These are phyloP conservation scores for Penicillium thymicola DNA, from an alignment of 2,329 filamentous ascomycete genomes.

Conservation along the genomic window DNA sequence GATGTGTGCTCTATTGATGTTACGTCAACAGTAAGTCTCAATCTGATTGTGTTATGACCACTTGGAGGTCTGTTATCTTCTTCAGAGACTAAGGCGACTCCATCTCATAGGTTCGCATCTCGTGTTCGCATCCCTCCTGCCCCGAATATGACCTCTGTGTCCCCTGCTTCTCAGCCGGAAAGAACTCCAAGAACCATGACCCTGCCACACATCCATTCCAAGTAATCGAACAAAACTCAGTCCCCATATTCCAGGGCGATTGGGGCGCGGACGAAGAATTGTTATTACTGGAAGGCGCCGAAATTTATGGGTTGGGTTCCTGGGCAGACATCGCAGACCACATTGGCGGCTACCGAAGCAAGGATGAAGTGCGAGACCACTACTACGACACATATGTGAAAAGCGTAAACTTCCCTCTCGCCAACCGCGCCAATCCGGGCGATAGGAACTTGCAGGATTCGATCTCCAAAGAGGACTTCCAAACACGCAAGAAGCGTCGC, in stretches of 20 bases:
- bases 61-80: not conserved
- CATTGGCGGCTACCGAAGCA: constrained; percentile 89
- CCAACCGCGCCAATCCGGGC: constrained; percentile 76
- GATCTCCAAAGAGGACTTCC: constrained; percentile 88
- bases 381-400: constrained; percentile 86
- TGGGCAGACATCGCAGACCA: constrained; percentile 99
- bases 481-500: constrained; percentile 83
- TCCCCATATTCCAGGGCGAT: constrained; percentile 89
- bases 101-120: constrained; percentile 73
- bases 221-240: constrained; percentile 97
- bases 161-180: constrained; percentile 82
- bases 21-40: constrained; percentile 75
- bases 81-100: not conserved
- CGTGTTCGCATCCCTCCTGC: constrained; percentile 78
- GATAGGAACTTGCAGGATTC: constrained; percentile 75
- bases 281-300: constrained; percentile 86
- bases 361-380: constrained; percentile 93
- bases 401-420: constrained; percentile 78
- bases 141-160: constrained; percentile 97
- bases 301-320: constrained; percentile 92
- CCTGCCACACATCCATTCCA: constrained; percentile 82
- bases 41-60: not conserved
- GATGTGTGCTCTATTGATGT: constrained; percentile 96
- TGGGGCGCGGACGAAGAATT: constrained; percentile 98
- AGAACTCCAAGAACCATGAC: constrained; percentile 77